Conservation (phyloP, 1,284 basidiomycete genomes). For the Lentinus polychrous region DNA sequence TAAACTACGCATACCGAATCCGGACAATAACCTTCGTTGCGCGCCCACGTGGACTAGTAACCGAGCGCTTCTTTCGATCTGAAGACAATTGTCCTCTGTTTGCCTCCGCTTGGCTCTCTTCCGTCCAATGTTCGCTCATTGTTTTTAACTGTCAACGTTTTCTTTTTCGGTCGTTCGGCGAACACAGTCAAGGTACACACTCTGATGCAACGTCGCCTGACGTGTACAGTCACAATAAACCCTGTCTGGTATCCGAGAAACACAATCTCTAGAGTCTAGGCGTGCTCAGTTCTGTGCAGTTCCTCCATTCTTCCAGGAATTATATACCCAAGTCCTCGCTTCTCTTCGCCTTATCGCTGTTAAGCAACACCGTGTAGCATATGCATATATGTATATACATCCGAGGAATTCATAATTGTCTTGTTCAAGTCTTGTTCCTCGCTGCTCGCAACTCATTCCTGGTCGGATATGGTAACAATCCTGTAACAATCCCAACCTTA, state of each 20-base stretch:
- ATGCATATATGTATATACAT: no score
- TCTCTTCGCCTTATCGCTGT: no score
- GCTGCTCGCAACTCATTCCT: no score
- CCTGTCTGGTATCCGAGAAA: not conserved
- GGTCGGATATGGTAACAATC: no score
- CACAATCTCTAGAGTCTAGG: no score
- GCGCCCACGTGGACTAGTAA: constrained; percentile 8
- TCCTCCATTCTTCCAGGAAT: no score
- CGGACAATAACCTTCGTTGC: constrained; percentile 18
- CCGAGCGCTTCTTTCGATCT: constrained; percentile 1
- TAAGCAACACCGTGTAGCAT: no score
- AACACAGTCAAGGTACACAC: not conserved
- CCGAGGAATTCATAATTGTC: no score
- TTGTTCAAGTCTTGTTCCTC: no score
- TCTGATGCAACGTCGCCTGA: not conserved
- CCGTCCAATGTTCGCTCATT: not conserved
- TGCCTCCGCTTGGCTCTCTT: constrained; percentile 1
- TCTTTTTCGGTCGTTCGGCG: not conserved
- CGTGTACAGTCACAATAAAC: constrained; percentile 1
- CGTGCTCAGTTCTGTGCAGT: no score
- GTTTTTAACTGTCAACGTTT: constrained; percentile 3
- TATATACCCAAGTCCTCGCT: no score
- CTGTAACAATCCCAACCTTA: no score
- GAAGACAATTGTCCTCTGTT: constrained; percentile 7
- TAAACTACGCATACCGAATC: constrained; percentile 20